These are phyloP conservation scores for Chamaenerion angustifolium DNA, from an alignment of 345 rosid genomes.

Conservation along the genomic window DNA sequence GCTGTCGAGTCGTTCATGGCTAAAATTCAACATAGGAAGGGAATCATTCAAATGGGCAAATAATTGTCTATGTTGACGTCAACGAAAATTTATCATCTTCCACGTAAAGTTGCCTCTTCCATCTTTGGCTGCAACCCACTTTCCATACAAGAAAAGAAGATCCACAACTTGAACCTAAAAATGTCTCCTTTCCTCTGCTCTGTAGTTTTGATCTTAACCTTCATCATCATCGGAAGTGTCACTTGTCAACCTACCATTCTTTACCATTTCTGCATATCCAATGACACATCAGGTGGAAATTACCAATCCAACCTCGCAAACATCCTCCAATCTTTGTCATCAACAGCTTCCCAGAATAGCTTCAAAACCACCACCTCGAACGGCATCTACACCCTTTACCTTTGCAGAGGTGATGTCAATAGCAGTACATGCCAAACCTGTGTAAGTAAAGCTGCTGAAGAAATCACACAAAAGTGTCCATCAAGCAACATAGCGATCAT, in stretches of 20 bases:
- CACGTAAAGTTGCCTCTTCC: no score
- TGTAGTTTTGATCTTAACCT: no score
- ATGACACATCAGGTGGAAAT: neutral
- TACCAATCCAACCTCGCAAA: slow-evolving; percentile 12
- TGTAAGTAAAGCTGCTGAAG: slow-evolving; percentile 4
- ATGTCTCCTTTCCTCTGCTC: no score
- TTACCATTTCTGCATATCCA: neutral
- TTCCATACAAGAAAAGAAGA: no score
- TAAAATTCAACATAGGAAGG: no score
- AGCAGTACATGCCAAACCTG: slow-evolving; percentile 3
- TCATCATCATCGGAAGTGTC: no score
- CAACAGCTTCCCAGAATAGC: neutral
- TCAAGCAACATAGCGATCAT: neutral
- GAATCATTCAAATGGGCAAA: no score
- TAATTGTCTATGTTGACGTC: no score
- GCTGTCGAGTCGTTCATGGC: no score
- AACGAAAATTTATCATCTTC: no score
- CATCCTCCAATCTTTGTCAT: slow-evolving; percentile 8
- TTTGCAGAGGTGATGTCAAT: slow-evolving; percentile 10
- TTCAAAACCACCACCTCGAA: slow-evolving; percentile 5
- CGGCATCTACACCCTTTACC: slow-evolving; percentile 7
- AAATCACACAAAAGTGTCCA: slow-evolving; percentile 6
- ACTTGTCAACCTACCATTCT: neutral
- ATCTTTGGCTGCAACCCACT: no score
- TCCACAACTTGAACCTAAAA: no score